phyloP scores from a whole-genome alignment of 2,329 filamentous ascomycete species.

The Xylaria sp. region DNA sequence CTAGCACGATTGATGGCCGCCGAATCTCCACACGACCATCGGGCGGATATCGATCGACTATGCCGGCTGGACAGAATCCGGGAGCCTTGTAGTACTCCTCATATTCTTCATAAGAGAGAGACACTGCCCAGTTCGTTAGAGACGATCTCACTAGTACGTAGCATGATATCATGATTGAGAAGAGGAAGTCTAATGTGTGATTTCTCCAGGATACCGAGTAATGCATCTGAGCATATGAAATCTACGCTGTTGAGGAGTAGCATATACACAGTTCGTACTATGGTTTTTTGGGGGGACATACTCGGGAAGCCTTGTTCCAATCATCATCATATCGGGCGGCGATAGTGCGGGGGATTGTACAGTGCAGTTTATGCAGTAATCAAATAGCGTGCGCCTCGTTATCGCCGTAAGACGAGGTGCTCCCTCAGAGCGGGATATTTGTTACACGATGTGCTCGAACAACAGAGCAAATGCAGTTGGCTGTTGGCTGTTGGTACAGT shows the following conservation, averaged over 20 bases:
- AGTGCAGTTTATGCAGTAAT: neutral
- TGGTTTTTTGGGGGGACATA: neutral
- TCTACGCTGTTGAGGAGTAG: neutral
- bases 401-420: neutral
- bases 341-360: no score
- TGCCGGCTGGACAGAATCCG: no score
- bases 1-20: neutral
- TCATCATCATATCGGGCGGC: neutral
- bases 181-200: no score
- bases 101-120: no score
- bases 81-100: no score
- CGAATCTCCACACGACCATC: neutral
- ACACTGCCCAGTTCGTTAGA: no score
- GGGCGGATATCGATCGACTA: neutral
- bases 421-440: neutral
- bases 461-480: neutral
- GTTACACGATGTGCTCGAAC: neutral
- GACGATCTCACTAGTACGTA: no score
- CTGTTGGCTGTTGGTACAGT: neutral
- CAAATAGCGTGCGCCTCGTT: neutral
- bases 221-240: no score
- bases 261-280: neutral
- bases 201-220: no score
- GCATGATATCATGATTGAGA: no score
- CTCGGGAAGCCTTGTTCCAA: neutral